Evolutionary conservation across 345 rosid genomes (phyloP), one percentile per base, ranked within the genome.

Genomic region (Moricandia moricandioides): DNA sequence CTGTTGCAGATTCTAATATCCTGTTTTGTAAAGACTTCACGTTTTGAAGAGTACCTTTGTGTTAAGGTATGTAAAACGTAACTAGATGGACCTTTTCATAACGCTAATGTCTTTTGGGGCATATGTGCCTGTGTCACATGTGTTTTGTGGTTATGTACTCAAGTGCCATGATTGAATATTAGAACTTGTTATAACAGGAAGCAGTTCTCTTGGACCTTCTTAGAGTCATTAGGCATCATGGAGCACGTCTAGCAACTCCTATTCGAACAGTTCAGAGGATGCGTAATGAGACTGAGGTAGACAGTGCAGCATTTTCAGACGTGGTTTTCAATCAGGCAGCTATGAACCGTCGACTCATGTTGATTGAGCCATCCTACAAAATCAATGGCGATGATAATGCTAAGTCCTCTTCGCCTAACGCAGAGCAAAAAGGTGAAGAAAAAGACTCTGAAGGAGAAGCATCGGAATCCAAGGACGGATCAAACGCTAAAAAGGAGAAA

Each of bases 1-100:
- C 78, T 77, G 72, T 62, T 67, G 61, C 96, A 95, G 99, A 84
- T 95, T 58, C 73, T 95, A 72, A 81, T 95, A 56, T 95, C 97
- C 45, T 90, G 97, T 82, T 95, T 95, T 75, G 97, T 89, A 63
- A 95, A 89, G 76, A 95, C 99, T 60, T 88, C 99, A 24, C 97
- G 72, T 82, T 71, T 79, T 72, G 99, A 91, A 82, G 99, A 92
- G 72, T 92, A 90, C 67, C 82, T 88, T 0, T 79, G 99, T 59
- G 97, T 90, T 65, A 92, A 89, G 97, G 99, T 92, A 79, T 51
- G 77, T n/a, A 60, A 1, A 65, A 60, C 30, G 4, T 61, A 30
- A 61, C 30, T 34, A 7, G 17, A 8, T 45, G 11, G 26, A 31
- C 78, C 33, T 43, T 35, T 35, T 43, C 24, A 35, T 49, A 13